These are phyloP conservation scores for Wickerhamiella musiphila DNA, from an alignment of 805 yeast genomes.

Conservation along the genomic window DNA sequence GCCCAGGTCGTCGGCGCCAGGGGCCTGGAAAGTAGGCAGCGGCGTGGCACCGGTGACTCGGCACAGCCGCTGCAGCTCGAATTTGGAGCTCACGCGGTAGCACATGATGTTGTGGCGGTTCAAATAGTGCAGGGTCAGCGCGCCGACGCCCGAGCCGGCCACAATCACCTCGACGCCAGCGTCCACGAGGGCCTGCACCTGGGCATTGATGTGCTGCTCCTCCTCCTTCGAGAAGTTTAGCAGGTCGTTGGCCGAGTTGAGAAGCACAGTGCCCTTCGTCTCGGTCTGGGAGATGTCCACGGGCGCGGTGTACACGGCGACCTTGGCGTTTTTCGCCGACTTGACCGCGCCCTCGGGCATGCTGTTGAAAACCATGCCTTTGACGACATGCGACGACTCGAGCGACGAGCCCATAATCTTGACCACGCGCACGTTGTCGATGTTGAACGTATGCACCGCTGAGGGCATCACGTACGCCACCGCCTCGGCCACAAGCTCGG, in stretches of 20 bases:
- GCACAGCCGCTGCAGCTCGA: conserved; percentile 82
- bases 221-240: conserved; percentile 90
- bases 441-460: conserved; percentile 51
- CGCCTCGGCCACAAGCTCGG: conserved; percentile 71
- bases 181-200: conserved; percentile 54
- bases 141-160: conserved; percentile 92
- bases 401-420: conserved; percentile 89
- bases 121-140: conserved; percentile 79
- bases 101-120: conserved; percentile 75
- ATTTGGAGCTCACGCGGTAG: conserved; percentile 80
- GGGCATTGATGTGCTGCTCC: conserved; percentile 77
- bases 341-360: conserved; percentile 91
- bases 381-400: conserved; percentile 56
- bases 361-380: conserved; percentile 96
- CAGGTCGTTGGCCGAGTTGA: conserved; percentile 95
- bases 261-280: conserved; percentile 90
- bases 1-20: conserved; percentile 90
- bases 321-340: conserved; percentile 52
- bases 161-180: conserved; percentile 76
- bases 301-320: conserved; percentile 86
- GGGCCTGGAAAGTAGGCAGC: conserved; percentile 83
- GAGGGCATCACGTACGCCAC: conserved; percentile 61
- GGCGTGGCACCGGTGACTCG: conserved; percentile 98
- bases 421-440: conserved; percentile 87
- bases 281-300: conserved; percentile 93